Base-by-base conservation (phyloP, 2,329 filamentous ascomycete species). In the Venturia carpophila region DNA sequence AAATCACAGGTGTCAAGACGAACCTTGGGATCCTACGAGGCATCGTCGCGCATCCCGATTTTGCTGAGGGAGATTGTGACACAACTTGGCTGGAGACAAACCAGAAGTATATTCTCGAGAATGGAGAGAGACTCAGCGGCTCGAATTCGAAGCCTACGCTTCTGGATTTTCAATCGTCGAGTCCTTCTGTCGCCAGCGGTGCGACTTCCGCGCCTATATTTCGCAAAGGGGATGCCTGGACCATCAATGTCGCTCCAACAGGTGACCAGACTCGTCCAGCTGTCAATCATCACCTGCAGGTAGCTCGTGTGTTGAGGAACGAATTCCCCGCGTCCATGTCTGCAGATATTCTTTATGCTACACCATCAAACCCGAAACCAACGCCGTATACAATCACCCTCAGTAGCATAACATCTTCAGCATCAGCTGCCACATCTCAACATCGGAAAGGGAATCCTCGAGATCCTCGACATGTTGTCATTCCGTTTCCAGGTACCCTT, bases 201-300 rank as follows among this genome's bases (percentile, higher is more conserved):
- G 56, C 66, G 7, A 69, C 77, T 1, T 79, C 73, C 64, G 72
- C 79, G 0, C 71, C 49, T 9, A 56, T 84, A 2, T 83, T 87
- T 72, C 78, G 83, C 43, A 84, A 82, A 72, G 83, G 83, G 37
- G 83, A 86, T 68, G 81, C 83, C 1, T 86, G 84, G 83, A 79
- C 80, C 0, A 74, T 86, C 39, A 75, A 75, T 0, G 74, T 86
- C 1, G 72, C 78, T 1, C 72, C 79, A 10, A 64, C 67, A 4
- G 66, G 73, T 5, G 64, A 70, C 66, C 52, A 64, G 27, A 68
- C 67, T 55, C 68, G 65, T 65, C 67, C 52, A 11, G 24, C 27
- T 68, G 24, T 17, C 47, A 49, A 15, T 63, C 80, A 84, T 65
- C 84, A 87, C 68, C 72, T 87, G 5, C 76, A 79, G 65, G 73